Base-by-base conservation (phyloP, 192 early-diverging fungal genomes). In the Coemansia asiatica region DNA sequence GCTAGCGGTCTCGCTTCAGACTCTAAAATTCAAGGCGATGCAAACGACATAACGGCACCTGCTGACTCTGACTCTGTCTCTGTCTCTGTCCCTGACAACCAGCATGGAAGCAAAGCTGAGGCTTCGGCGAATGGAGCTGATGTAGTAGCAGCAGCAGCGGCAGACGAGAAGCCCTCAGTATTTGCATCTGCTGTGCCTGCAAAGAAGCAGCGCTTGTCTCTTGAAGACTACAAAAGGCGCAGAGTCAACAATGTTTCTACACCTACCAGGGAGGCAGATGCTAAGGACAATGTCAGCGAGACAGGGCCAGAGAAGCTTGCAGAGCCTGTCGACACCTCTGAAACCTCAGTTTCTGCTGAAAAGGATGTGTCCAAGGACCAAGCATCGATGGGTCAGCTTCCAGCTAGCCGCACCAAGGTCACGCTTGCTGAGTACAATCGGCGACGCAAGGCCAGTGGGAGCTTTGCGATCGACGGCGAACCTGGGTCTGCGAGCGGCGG, bases 211-310 rank as follows among this genome's bases (percentile, higher is more conserved):
- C 79, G 79, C 0, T 74, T 82, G 8, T 76, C 79, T 49, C 67
- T 82, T 7, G 60, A 72, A 29, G 79, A 82, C 48, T 82, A 82
- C 48, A 82, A 75, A 53, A 76, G 75, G 67, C 79, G 73, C 19
- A 66, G 79, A 19, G 69, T 74, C 13, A 71, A 63, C 26, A 66
- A 73, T 29, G 58, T 44, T 0, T 51, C 62, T 0, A 48, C 38
- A 16, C 54, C 55, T 6, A 70, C 33, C 26, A 36, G 31, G 26
- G 61, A 70, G 33, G 22, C 31, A 2, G 57, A 53, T 23, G 49
- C 47, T 19, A 72, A 63, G 44, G 67, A 75, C 1, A 44, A 33
- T 15, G 61, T 38, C 15, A 15, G 36, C 38, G 38, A 57, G 27
- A 21, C 23, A 18, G 55, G 40, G 27, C 18, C 53, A 31, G 61